A percentile compares a stretch with the other conserved stretches of the same genome.
These are phyloP conservation scores for Cryphonectria radicalis DNA, from an alignment of 2,329 filamentous ascomycete species.

Conservation along the genomic window DNA sequence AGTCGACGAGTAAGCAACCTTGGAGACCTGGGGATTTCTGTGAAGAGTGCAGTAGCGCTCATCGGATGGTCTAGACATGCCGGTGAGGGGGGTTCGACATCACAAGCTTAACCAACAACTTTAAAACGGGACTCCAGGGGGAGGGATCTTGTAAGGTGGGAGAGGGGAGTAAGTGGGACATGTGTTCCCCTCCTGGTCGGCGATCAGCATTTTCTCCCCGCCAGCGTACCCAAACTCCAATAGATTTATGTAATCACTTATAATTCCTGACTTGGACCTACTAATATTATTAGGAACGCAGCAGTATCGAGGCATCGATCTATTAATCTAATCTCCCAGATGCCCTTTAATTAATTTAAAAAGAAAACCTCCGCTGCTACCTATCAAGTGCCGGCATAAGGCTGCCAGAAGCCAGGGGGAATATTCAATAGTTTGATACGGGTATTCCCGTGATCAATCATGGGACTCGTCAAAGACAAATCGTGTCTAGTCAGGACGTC, in stretches of 20 bases:
- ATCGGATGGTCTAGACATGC: neutral
- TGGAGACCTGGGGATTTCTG: neutral
- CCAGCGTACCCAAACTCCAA: neutral
- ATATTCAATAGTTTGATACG: neutral
- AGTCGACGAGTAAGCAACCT: constrained; percentile 4
- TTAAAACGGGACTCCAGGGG: neutral
- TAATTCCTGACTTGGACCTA: neutral
- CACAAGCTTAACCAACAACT: neutral
- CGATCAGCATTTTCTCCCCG: neutral
- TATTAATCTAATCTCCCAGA: neutral
- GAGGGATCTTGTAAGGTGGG: neutral
- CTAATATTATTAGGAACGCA: no score
- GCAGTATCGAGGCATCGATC: neutral
- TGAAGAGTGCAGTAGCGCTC: neutral
- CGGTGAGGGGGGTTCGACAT: neutral
- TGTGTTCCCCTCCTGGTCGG: neutral
- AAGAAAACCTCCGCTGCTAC: neutral
- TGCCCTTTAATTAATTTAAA: neutral
- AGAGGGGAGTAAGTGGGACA: neutral
- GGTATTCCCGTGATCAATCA: constrained; percentile 7
- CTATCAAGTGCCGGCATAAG: constrained; percentile 11
- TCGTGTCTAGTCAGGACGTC: neutral
- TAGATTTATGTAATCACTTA: no score
- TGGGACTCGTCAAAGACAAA: neutral
- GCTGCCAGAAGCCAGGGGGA: neutral